Conservation (phyloP, 2,329 filamentous ascomycete species). For the Calonectria montana region DNA sequence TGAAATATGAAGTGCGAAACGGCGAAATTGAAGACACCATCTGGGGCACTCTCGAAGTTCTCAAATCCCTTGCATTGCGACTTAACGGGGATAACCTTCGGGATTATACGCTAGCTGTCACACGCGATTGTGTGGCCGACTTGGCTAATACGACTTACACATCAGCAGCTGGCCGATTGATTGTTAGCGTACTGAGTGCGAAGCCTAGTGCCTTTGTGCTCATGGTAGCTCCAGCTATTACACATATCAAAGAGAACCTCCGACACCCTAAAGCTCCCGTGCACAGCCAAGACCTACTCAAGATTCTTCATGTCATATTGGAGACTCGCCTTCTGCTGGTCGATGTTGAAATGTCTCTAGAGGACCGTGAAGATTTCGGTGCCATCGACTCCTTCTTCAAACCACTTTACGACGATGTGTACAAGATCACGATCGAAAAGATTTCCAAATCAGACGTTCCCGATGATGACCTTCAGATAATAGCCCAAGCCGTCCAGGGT, state of each 20-base stretch:
- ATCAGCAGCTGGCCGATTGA: conserved; percentile 62
- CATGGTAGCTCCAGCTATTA: conserved; percentile 58
- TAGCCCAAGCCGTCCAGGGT: conserved; percentile 58
- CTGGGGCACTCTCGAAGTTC: conserved; percentile 65
- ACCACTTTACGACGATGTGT: conserved; percentile 57
- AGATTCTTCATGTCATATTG: conserved; percentile 63
- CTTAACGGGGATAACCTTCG: conserved; percentile 58
- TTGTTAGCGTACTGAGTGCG: conserved; percentile 63
- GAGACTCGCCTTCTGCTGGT: conserved; percentile 57
- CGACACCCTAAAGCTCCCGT: conserved; percentile 61
- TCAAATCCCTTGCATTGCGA: conserved; percentile 60
- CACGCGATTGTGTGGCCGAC: conserved; percentile 65
- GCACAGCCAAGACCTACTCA: conserved; percentile 64
- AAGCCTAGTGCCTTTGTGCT: conserved; percentile 60
- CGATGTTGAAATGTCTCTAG: conserved; percentile 45
- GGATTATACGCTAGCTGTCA: conserved; percentile 60
- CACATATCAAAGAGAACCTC: conserved; percentile 63
- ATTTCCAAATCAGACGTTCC: conserved; percentile 42
- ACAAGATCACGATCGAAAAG: conserved; percentile 50
- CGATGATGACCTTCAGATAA: conserved; percentile 54
- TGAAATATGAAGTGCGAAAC: conserved; percentile 72
- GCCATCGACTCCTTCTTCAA: conserved; percentile 52
- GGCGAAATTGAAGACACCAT: conserved; percentile 69
- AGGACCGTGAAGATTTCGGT: conserved; percentile 52
- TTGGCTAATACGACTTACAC: conserved; percentile 65